Percentiles rank a stretch among this genome's conserved stretches.
Conservation (phyloP, 148 eudicot species). For the Vaccinium macrocarpon region DNA sequence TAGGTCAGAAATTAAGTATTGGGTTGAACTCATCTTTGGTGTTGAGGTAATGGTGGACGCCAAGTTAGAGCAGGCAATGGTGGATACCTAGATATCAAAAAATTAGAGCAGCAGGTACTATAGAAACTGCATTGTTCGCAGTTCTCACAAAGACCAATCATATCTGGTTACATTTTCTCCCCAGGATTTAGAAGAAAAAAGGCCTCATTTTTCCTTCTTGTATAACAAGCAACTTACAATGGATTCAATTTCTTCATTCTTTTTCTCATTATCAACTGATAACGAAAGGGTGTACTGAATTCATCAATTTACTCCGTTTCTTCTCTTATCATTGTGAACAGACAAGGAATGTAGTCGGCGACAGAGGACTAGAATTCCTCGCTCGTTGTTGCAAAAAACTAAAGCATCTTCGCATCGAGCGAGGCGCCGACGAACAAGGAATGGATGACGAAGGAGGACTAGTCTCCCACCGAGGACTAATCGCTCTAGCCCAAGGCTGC, state of each 20-base stretch:
- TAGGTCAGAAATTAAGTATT: too few relatives aligned
- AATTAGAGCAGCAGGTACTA: background rate
- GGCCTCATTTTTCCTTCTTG: background rate
- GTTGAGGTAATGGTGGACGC: background rate
- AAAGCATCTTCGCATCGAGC: constrained; percentile 75
- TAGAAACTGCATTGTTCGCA: background rate
- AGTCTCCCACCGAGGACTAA: constrained; percentile 80
- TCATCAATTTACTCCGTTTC: background rate
- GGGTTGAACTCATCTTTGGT: background rate
- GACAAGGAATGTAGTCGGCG: constrained; percentile 87
- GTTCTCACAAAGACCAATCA: background rate
- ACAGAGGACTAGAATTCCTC: constrained; percentile 74
- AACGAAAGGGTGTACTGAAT: background rate
- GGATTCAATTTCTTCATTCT: background rate
- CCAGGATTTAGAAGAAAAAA: too few relatives aligned
- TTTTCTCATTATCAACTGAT: background rate
- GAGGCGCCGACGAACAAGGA: constrained; percentile 80
- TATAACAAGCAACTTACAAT: background rate
- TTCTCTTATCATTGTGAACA: constrained; percentile 24
- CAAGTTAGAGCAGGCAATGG: background rate
- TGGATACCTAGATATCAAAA: background rate
- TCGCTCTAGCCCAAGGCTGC: constrained; percentile 76
- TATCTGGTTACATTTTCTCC: background rate
- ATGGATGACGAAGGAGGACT: constrained; percentile 63
- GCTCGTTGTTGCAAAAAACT: constrained; percentile 61